A percentile compares a stretch with the other conserved stretches of the same genome.
phyloP scores from a whole-genome alignment of 2,329 filamentous ascomycete genomes.

The Orbilia quercus region DNA sequence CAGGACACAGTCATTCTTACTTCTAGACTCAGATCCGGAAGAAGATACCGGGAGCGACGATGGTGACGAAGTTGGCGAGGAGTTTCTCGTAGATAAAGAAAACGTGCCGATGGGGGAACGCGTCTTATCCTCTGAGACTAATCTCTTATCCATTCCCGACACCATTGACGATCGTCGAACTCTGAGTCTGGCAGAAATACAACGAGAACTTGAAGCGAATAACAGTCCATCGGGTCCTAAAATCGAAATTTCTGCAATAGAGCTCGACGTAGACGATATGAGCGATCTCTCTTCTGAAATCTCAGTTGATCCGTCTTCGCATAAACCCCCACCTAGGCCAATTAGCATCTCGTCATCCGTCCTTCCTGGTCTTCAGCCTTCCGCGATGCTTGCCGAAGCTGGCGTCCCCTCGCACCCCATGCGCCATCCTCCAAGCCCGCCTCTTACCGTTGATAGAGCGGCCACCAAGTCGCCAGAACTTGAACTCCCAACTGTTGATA shows the following conservation, averaged over 20 bases:
- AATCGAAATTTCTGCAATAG: constrained; percentile 63
- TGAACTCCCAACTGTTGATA: constrained; percentile 45
- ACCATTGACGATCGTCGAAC: constrained; percentile 45
- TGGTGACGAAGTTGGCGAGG: constrained; percentile 46
- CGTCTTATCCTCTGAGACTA: constrained; percentile 37
- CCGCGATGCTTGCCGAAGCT: constrained; percentile 59
- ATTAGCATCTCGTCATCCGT: constrained; percentile 56
- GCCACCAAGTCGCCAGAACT: constrained; percentile 46
- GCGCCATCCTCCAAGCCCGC: constrained; percentile 60
- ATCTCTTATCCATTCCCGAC: constrained; percentile 52
- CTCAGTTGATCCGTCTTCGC: constrained; percentile 65
- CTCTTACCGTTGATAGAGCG: constrained; percentile 57
- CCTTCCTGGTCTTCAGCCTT: constrained; percentile 47
- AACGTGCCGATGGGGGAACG: constrained; percentile 44
- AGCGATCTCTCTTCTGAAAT: constrained; percentile 74
- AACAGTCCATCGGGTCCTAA: constrained; percentile 45
- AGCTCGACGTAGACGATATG: constrained; percentile 62
- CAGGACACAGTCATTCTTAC: constrained; percentile 35
- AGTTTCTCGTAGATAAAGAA: constrained; percentile 36
- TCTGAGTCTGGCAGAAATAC: constrained; percentile 43
- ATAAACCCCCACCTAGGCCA: constrained; percentile 21
- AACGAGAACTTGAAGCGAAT: constrained; percentile 44
- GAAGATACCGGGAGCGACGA: constrained; percentile 9
- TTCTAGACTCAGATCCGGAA: constrained; percentile 39
- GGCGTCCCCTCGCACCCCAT: constrained; percentile 61